Conservation (phyloP, 306 rosid species). For the Luffa acutangula region DNA sequence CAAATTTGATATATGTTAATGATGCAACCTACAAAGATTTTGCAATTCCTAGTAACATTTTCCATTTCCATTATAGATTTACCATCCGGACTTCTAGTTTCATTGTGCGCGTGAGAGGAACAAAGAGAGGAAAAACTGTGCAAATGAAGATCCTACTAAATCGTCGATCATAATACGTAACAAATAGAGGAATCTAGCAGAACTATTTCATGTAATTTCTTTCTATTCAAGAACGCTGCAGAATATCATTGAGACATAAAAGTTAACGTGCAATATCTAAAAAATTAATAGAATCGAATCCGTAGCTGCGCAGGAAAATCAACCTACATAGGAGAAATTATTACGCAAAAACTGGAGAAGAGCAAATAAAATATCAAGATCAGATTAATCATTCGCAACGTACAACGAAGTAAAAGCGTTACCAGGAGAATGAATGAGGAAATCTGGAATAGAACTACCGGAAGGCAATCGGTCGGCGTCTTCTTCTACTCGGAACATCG, state of each 20-base stretch:
- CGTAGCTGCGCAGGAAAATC: not conserved
- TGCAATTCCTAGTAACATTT: not conserved
- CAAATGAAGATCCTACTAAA: not conserved
- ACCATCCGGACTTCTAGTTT: not conserved
- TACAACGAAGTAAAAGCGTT: not conserved
- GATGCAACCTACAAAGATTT: not conserved
- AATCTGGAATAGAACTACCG: not conserved
- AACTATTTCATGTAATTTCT: not conserved
- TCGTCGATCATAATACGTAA: not conserved
- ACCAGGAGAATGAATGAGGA: not conserved
- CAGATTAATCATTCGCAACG: not conserved
- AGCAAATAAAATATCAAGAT: not conserved
- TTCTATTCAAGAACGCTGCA: not conserved
- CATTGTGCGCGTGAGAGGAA: not conserved
- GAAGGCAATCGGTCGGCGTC: not conserved
- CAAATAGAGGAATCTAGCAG: not conserved
- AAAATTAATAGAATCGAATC: not conserved
- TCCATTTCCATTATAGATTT: not conserved
- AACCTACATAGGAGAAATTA: not conserved
- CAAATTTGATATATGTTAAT: not conserved
- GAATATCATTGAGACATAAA: not conserved
- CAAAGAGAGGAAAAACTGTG: not conserved
- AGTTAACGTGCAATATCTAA: not conserved
- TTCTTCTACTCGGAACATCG: not conserved
- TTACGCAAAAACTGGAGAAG: not conserved